A percentile compares a stretch with the other conserved stretches of the same genome.
Evolutionary conservation across 176 grass and related monocot genomes (phyloP).

Genomic region (Coix lacrymajobi): DNA sequence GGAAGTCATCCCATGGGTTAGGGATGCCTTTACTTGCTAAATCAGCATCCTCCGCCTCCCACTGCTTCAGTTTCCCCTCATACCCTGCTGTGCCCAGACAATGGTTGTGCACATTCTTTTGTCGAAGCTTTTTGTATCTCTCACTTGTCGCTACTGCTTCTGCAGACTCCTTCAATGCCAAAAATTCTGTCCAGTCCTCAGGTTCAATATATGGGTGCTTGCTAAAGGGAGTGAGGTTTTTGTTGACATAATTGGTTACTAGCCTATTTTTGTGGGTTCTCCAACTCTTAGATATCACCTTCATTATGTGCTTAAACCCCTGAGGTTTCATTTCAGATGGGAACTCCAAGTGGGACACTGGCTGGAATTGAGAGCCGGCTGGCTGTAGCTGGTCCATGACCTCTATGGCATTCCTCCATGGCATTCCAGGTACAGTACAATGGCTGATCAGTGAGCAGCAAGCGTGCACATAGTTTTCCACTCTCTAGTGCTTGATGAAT

Average conservation of each 20-base stretch:
- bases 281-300: background rate
- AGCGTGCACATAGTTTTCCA: too few relatives aligned
- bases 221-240: background rate
- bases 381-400: too few relatives aligned
- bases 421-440: too few relatives aligned
- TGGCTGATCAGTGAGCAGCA: too few relatives aligned
- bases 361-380: too few relatives aligned
- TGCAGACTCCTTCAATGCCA: background rate
- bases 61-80: too few relatives aligned
- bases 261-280: background rate
- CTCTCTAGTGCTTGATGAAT: too few relatives aligned
- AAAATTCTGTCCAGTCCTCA: background rate
- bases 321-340: rapidly evolving
- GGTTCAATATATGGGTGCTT: background rate
- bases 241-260: background rate
- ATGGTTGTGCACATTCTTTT: background rate
- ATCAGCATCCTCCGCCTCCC: background rate
- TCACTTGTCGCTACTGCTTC: background rate
- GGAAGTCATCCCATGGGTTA: background rate
- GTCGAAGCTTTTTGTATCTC: background rate
- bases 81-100: background rate
- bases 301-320: background rate
- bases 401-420: too few relatives aligned
- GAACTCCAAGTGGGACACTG: background rate
- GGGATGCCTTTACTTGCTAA: background rate